Percentiles rank a stretch among this genome's conserved stretches.
phyloP scores from a whole-genome alignment of 176 grass and related monocot species.

The Musa beccarii region DNA sequence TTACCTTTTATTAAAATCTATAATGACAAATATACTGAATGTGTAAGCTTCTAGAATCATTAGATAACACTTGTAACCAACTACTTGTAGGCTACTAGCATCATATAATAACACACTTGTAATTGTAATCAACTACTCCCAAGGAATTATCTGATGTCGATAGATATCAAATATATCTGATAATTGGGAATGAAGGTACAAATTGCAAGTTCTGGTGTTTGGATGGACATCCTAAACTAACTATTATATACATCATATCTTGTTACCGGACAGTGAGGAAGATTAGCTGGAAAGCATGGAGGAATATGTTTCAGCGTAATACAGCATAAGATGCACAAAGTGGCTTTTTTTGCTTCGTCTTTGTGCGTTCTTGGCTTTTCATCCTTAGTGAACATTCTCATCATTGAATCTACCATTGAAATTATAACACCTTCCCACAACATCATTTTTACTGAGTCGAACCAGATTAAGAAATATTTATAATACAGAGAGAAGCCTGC shows the following conservation, averaged over 20 bases:
- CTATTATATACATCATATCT: neutral
- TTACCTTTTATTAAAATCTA: too few species aligned
- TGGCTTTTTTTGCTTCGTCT: neutral
- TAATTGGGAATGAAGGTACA: neutral
- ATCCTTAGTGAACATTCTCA: neutral
- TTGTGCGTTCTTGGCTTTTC: neutral
- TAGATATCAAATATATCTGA: neutral
- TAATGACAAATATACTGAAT: too few species aligned
- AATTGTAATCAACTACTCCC: too few species aligned
- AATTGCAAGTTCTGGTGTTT: neutral
- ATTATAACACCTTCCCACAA: neutral
- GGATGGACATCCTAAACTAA: neutral
- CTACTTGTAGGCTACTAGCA: too few species aligned
- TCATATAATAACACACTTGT: too few species aligned
- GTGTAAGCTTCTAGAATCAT: too few species aligned
- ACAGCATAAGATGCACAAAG: neutral
- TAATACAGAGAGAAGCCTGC: neutral
- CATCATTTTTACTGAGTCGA: neutral
- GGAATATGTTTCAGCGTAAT: neutral
- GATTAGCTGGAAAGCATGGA: neutral
- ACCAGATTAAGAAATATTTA: neutral
- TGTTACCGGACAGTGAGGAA: neutral
- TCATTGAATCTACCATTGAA: neutral
- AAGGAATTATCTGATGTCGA: neutral
- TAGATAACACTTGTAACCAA: too few species aligned